Evolutionary conservation across 768 basidiomycete species (phyloP).

Genomic region (Lyophyllum decastes): DNA sequence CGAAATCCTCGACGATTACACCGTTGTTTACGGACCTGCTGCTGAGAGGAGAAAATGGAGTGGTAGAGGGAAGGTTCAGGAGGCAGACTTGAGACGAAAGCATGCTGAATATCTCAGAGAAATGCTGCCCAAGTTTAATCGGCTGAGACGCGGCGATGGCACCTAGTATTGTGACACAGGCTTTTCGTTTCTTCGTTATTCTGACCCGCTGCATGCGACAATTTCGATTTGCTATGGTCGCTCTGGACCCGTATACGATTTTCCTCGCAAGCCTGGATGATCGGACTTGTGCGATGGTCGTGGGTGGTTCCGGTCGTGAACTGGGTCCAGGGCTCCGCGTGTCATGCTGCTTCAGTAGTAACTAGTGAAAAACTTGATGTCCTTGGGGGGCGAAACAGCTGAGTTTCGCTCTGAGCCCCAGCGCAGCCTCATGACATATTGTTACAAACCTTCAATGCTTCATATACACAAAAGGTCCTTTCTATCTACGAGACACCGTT

Average conservation of each 20-base stretch:
- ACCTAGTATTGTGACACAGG: constrained; percentile 27
- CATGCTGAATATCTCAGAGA: constrained; percentile 92
- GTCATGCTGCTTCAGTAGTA: no score
- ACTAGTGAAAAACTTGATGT: no score
- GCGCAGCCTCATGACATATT: no score
- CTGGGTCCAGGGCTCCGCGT: neutral
- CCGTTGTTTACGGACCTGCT: constrained; percentile 77
- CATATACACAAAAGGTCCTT: no score
- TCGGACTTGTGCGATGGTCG: neutral
- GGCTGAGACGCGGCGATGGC: constrained; percentile 63
- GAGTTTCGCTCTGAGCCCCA: no score
- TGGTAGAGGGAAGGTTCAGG: constrained; percentile 81
- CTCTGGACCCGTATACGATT: no score
- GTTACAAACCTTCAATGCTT: no score
- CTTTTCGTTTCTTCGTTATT: neutral
- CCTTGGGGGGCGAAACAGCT: no score
- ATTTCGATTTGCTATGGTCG: neutral
- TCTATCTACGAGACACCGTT: no score
- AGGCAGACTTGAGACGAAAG: constrained; percentile 79
- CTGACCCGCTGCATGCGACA: neutral
- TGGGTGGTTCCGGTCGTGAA: neutral
- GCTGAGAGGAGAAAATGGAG: constrained; percentile 83
- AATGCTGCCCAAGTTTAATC: constrained; percentile 89
- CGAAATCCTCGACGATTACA: constrained; percentile 80
- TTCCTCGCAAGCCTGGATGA: neutral